A percentile compares a stretch with the other conserved stretches of the same genome.
Conservation (phyloP, 805 yeast species). For the Ogataea wickerhamii region DNA sequence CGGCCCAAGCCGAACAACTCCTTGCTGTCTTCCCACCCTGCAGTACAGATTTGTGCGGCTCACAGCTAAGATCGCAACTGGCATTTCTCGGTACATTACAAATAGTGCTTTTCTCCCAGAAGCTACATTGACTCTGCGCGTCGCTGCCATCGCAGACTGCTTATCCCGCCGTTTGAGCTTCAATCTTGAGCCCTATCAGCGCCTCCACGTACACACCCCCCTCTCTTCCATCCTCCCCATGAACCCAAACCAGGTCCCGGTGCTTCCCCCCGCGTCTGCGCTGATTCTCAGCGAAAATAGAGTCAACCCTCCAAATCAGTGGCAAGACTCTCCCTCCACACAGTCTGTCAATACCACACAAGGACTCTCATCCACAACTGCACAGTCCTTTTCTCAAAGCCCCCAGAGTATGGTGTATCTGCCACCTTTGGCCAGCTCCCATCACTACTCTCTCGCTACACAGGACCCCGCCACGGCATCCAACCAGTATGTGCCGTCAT, state of each 20-base stretch:
- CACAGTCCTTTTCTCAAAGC: conserved; percentile 1
- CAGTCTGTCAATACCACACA: not conserved
- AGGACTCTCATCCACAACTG: not conserved
- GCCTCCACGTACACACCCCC: not conserved
- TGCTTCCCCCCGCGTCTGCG: conserved; percentile 19
- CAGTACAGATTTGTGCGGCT: too few species aligned
- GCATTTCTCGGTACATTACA: too few species aligned
- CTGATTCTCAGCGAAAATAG: conserved; percentile 14
- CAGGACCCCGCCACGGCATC: conserved; percentile 2
- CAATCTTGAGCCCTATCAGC: too few species aligned
- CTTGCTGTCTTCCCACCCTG: too few species aligned
- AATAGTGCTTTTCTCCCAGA: too few species aligned
- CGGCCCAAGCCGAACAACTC: too few species aligned
- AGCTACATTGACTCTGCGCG: too few species aligned
- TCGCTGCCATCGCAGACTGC: too few species aligned
- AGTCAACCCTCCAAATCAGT: conserved; percentile 5
- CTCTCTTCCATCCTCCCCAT: not conserved
- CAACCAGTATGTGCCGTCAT: conserved; percentile 5
- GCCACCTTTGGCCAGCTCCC: conserved; percentile 17
- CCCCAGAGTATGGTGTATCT: conserved; percentile 14
- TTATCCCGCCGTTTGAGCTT: too few species aligned
- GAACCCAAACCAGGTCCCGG: conserved; percentile 9
- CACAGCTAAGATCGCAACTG: too few species aligned
- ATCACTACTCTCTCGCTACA: conserved; percentile 10
- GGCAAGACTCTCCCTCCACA: not conserved